Conservation (phyloP, 805 yeast species). For the Ogataea corticis region DNA sequence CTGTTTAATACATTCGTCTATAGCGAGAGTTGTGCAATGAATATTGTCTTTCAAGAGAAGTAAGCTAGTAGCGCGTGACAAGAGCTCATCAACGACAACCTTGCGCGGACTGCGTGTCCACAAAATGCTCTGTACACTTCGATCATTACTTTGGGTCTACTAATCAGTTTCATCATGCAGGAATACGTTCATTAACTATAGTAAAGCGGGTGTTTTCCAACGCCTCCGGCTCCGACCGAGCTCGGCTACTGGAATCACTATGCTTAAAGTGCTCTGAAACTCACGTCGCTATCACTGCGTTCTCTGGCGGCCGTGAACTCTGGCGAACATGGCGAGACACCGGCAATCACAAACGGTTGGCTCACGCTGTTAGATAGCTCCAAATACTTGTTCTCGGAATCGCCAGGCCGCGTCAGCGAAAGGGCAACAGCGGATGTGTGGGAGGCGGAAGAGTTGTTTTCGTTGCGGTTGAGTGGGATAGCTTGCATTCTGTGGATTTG, state of each 20-base stretch:
- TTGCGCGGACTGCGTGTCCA: too few species aligned
- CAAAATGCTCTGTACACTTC: too few species aligned
- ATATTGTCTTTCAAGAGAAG: too few species aligned
- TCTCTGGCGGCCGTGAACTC: slow-evolving; percentile 23
- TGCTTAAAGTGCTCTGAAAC: slow-evolving; percentile 11
- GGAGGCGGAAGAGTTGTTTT: not conserved
- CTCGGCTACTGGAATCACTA: not conserved
- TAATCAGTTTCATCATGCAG: too few species aligned
- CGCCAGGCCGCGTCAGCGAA: not conserved
- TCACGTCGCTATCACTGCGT: slow-evolving; percentile 22
- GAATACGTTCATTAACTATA: not conserved
- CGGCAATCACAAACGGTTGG: slow-evolving; percentile 65
- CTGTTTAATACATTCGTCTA: too few species aligned
- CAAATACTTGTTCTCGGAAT: slow-evolving; percentile 41
- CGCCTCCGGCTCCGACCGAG: not conserved
- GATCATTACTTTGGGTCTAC: too few species aligned
- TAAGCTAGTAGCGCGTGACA: too few species aligned
- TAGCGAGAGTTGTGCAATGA: too few species aligned
- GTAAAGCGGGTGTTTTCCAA: not conserved
- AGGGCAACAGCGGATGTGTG: not conserved
- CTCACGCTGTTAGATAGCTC: slow-evolving; percentile 55
- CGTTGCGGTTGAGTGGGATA: not conserved
- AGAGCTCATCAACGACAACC: too few species aligned
- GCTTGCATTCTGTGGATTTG: too few species aligned
- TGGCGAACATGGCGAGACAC: slow-evolving; percentile 57